phyloP scores from a whole-genome alignment of 306 rosid genomes.

The Malus domestica region DNA sequence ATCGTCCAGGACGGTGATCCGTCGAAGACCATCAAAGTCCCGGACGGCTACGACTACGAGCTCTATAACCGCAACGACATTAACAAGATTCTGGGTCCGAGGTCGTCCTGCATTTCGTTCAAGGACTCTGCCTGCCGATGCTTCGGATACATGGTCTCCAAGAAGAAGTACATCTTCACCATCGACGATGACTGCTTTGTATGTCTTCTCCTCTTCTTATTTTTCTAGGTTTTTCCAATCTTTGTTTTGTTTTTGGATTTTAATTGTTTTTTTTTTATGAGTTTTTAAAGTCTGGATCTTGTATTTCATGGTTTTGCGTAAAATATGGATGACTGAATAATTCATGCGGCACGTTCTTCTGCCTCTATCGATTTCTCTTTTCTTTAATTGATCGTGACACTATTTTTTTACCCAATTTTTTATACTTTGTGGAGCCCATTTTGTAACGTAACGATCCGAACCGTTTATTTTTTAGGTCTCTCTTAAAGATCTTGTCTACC shows the following conservation, averaged over 20 bases:
- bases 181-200: slow-evolving; percentile 93
- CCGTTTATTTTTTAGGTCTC: too few species aligned
- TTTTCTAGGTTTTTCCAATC: background rate
- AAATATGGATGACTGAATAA: background rate
- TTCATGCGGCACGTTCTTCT: background rate
- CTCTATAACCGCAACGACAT: slow-evolving; percentile 76
- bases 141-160: slow-evolving; percentile 92
- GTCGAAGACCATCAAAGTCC: slow-evolving; percentile 63
- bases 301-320: background rate
- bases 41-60: slow-evolving; percentile 80
- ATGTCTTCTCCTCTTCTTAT: slow-evolving; percentile 10
- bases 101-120: slow-evolving; percentile 72
- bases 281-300: background rate
- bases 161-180: slow-evolving; percentile 85
- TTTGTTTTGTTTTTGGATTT: background rate
- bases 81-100: slow-evolving; percentile 71
- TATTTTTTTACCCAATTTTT: too few species aligned
- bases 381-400: background rate
- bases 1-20: slow-evolving; percentile 94
- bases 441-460: too few species aligned
- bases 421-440: too few species aligned
- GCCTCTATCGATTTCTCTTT: background rate
- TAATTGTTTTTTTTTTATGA: background rate
- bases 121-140: slow-evolving; percentile 95
- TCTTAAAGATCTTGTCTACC: too few species aligned